phyloP scores from a whole-genome alignment of 164 flowering plant genomes.

The Magnolia kwangsiensis region DNA sequence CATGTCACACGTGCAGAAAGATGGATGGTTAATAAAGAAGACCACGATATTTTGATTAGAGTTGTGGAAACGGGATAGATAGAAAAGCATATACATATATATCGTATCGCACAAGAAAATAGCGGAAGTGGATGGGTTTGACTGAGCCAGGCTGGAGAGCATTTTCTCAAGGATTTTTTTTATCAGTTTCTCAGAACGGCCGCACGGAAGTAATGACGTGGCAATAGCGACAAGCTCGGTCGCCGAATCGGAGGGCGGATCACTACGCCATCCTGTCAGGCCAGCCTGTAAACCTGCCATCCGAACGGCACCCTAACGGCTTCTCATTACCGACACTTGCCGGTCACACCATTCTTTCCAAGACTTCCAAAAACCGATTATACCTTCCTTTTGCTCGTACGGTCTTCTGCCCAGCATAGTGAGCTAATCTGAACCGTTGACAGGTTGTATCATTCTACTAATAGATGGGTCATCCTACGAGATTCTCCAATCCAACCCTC shows the following conservation, averaged over 20 bases:
- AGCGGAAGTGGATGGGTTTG: constrained; percentile 28
- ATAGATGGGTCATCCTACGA: too few species aligned
- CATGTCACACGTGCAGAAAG: too few species aligned
- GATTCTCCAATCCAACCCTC: not conserved
- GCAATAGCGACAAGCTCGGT: constrained; percentile 65
- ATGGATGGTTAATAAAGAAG: too few species aligned
- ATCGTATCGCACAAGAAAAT: not conserved
- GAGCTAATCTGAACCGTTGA: too few species aligned
- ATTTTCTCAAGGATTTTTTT: constrained; percentile 21
- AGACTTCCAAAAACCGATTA: constrained; percentile 5
- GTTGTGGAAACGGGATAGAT: too few species aligned
- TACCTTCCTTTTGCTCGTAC: constrained; percentile 21
- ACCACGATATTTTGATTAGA: too few species aligned
- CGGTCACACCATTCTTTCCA: constrained; percentile 17
- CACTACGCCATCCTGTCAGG: constrained; percentile 55
- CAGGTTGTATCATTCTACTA: too few species aligned
- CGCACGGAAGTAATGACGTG: constrained; percentile 52
- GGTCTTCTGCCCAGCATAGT: not conserved
- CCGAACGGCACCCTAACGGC: constrained; percentile 31
- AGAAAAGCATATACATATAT: too few species aligned
- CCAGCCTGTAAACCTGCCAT: constrained; percentile 64
- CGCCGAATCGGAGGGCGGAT: constrained; percentile 69
- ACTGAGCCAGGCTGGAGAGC: constrained; percentile 66
- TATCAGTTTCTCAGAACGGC: constrained; percentile 21
- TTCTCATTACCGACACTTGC: constrained; percentile 30